These are phyloP conservation scores for Bruguiera hainesii DNA, from an alignment of 441 rosid species.

Conservation along the genomic window DNA sequence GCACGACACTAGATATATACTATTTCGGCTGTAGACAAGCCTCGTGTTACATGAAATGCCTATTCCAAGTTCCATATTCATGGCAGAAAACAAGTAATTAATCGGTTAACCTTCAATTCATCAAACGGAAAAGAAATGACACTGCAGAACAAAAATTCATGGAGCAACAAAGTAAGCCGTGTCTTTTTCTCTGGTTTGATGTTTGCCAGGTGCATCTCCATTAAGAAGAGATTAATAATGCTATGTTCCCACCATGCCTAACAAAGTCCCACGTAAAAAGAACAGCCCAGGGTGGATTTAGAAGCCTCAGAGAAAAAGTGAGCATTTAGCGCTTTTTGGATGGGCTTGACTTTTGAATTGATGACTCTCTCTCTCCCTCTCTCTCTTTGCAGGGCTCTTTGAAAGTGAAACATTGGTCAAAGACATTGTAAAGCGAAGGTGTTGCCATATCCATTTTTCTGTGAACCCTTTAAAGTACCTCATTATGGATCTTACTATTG, in stretches of 20 bases:
- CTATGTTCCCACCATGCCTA: conserved; percentile 30
- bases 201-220: conserved; percentile 33
- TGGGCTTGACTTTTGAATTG: too few species aligned
- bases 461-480: too few species aligned
- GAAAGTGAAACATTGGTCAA: too few species aligned
- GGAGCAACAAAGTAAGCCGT: neutral
- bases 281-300: neutral
- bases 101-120: neutral
- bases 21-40: too few species aligned
- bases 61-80: neutral
- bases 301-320: neutral
- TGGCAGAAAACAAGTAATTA: neutral
- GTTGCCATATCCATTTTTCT: too few species aligned
- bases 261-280: conserved; percentile 17
- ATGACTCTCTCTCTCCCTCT: too few species aligned
- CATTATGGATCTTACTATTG: too few species aligned
- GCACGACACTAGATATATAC: too few species aligned
- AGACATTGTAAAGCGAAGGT: too few species aligned
- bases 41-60: neutral
- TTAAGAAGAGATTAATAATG: conserved; percentile 5
- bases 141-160: too few species aligned
- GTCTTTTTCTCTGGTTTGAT: neutral
- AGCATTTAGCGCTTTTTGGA: neutral
- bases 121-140: too few species aligned
- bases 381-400: too few species aligned